Evolutionary conservation across 2,329 filamentous ascomycete species (phyloP).

Genomic region (Colletotrichum australisinense): DNA sequence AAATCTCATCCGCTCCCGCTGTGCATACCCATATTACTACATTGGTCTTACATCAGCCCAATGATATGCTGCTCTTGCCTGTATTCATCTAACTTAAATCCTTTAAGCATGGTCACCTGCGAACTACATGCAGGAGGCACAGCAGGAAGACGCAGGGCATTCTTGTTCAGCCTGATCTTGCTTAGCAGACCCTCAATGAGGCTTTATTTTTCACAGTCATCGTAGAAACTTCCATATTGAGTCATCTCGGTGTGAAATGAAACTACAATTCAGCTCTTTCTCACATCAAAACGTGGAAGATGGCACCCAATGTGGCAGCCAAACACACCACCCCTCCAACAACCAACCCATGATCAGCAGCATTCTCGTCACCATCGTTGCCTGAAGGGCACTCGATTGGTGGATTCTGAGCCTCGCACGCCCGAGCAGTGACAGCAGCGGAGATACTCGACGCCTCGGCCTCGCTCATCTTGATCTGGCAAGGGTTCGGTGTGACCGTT

Average conservation of each 20-base stretch:
- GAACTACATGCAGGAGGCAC: background rate
- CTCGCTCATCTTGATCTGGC: slow-evolving; percentile 35
- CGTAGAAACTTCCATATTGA: background rate
- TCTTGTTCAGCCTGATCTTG: background rate
- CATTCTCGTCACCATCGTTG: background rate
- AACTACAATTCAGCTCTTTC: background rate
- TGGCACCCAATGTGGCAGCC: background rate
- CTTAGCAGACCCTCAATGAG: background rate
- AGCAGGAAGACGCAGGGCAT: background rate
- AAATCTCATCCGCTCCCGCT: too few species aligned
- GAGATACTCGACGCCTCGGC: slow-evolving; percentile 37
- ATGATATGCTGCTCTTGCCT: background rate
- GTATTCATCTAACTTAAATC: background rate
- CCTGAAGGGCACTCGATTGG: slow-evolving; percentile 35
- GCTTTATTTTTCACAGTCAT: too few species aligned
- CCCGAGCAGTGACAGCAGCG: slow-evolving; percentile 8
- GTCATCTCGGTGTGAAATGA: background rate
- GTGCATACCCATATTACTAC: too few species aligned
- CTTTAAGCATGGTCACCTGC: background rate
- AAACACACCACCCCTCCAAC: slow-evolving; percentile 14
- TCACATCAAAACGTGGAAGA: background rate
- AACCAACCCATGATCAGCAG: slow-evolving; percentile 7
- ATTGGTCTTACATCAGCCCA: too few species aligned
- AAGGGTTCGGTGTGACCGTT: slow-evolving; percentile 35
- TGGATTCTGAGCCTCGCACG: slow-evolving; percentile 28